phyloP scores from a whole-genome alignment of 2,329 filamentous ascomycete genomes.

The Ophiocordyceps australis region DNA sequence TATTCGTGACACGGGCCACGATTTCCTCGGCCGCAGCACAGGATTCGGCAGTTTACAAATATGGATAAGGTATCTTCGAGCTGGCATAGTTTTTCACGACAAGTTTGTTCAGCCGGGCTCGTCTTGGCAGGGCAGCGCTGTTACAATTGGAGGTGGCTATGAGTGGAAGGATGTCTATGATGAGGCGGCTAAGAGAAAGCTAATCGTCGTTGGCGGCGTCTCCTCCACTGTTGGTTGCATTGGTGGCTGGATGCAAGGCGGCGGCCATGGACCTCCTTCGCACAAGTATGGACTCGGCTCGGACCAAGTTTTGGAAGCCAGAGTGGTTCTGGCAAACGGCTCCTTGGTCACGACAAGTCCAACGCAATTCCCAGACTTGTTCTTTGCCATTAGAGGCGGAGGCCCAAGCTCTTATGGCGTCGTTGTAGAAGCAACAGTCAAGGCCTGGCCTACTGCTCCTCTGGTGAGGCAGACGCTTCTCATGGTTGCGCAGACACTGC shows the following conservation, averaged over 20 bases:
- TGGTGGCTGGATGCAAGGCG: slow-evolving; percentile 20
- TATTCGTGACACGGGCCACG: slow-evolving; percentile 24
- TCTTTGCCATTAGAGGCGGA: slow-evolving; percentile 18
- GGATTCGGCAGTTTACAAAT: slow-evolving; percentile 13
- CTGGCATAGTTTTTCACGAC: slow-evolving; percentile 10
- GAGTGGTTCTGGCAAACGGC: slow-evolving; percentile 20
- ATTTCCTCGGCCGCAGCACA: slow-evolving; percentile 15
- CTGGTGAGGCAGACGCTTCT: no score
- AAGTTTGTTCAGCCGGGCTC: slow-evolving; percentile 8
- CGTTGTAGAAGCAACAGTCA: slow-evolving; percentile 16
- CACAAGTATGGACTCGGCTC: slow-evolving; percentile 21
- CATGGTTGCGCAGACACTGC: no score
- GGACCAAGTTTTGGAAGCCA: slow-evolving; percentile 22
- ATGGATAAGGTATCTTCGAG: slow-evolving; percentile 13
- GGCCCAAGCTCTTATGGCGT: slow-evolving; percentile 14
- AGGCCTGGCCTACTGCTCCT: slow-evolving; percentile 11
- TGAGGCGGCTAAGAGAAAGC: slow-evolving; percentile 10
- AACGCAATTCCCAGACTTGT: slow-evolving; percentile 15
- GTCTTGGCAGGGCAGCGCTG: slow-evolving; percentile 12
- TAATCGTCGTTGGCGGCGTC: slow-evolving; percentile 16
- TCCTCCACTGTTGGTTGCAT: slow-evolving; percentile 8
- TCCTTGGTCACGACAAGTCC: slow-evolving; percentile 13
- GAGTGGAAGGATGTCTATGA: slow-evolving; percentile 15
- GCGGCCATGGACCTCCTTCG: slow-evolving; percentile 19
- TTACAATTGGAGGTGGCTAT: slow-evolving; percentile 15